phyloP scores from a whole-genome alignment of 495 filamentous ascomycete species.

The Clohesyomyces aquaticus region DNA sequence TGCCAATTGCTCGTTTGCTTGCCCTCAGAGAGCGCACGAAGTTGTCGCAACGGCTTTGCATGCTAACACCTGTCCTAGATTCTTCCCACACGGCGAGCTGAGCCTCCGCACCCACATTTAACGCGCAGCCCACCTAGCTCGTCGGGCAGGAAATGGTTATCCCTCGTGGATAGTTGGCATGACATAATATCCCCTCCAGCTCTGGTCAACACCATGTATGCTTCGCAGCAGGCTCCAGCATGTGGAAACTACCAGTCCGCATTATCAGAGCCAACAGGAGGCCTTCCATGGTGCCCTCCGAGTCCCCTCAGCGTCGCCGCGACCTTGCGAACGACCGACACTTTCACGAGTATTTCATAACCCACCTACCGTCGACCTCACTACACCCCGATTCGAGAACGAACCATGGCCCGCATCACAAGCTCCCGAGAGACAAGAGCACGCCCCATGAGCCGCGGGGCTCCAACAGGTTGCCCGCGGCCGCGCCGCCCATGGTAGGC shows the following conservation, averaged over 20 bases:
- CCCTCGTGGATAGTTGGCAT: conserved; percentile 5
- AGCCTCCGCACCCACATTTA: neutral
- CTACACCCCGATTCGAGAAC: conserved; percentile 83
- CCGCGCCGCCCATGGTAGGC: conserved; percentile 40
- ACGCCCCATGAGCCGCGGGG: conserved; percentile 70
- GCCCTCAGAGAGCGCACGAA: neutral
- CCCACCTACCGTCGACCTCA: conserved; percentile 89
- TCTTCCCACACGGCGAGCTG: neutral
- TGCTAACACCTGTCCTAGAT: neutral
- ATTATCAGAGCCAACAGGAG: conserved; percentile 22
- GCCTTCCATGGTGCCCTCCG: conserved; percentile 1
- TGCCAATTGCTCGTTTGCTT: neutral
- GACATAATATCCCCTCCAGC: conserved; percentile 2
- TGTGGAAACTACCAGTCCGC: conserved; percentile 36
- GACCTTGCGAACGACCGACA: conserved; percentile 47
- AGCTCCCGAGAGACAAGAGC: conserved; percentile 80
- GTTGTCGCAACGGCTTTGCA: neutral
- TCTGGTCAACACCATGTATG: conserved; percentile 27
- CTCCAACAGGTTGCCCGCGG: conserved; percentile 54
- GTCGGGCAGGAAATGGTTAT: conserved; percentile 17
- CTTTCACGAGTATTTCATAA: conserved; percentile 97
- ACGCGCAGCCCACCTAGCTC: neutral
- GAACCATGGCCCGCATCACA: conserved; percentile 68
- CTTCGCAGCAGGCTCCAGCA: conserved; percentile 24
- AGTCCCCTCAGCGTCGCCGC: neutral